A percentile compares a stretch with the other conserved stretches of the same genome.
Evolutionary conservation across 768 basidiomycete species (phyloP).

Genomic region (Tricholoma terreum): DNA sequence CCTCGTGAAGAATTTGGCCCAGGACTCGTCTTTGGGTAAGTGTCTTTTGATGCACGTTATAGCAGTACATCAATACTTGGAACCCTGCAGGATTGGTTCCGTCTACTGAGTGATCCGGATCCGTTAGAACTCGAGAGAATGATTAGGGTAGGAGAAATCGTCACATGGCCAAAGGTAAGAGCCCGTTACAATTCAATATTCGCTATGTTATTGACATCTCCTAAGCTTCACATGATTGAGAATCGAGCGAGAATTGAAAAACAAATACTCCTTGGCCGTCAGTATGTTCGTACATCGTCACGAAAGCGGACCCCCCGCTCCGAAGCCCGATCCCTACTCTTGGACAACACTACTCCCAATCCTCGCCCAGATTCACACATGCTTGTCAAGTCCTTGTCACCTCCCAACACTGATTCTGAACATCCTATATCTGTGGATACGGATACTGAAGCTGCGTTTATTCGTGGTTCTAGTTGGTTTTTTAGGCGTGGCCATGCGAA

Average conservation of each 20-base stretch:
- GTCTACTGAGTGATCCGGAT: conserved; percentile 82
- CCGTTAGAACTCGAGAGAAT: conserved; percentile 77
- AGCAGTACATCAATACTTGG: conserved; percentile 2
- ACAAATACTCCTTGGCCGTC: conserved; percentile 77
- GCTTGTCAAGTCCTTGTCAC: conserved; percentile 21
- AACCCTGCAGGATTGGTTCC: conserved; percentile 71
- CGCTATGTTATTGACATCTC: background rate
- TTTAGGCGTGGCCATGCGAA: conserved; percentile 47
- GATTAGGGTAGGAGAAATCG: conserved; percentile 82
- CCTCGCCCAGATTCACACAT: conserved; percentile 11
- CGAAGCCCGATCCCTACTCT: conserved; percentile 22
- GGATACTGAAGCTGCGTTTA: conserved; percentile 73
- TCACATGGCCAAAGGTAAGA: conserved; percentile 94
- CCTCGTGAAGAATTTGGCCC: conserved; percentile 67
- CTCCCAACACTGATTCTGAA: conserved; percentile 43
- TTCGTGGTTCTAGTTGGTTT: conserved; percentile 52
- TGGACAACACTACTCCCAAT: conserved; percentile 13
- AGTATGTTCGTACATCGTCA: conserved; percentile 57
- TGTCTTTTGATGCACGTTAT: conserved; percentile 6
- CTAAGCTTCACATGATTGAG: conserved; percentile 87
- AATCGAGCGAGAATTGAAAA: conserved; percentile 86
- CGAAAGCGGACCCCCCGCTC: conserved; percentile 30
- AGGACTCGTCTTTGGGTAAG: conserved; percentile 72
- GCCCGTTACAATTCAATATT: background rate
- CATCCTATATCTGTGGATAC: conserved; percentile 71